These are phyloP conservation scores for Ceratocystis lukuohia DNA, from an alignment of 2,329 filamentous ascomycete species.

Conservation along the genomic window DNA sequence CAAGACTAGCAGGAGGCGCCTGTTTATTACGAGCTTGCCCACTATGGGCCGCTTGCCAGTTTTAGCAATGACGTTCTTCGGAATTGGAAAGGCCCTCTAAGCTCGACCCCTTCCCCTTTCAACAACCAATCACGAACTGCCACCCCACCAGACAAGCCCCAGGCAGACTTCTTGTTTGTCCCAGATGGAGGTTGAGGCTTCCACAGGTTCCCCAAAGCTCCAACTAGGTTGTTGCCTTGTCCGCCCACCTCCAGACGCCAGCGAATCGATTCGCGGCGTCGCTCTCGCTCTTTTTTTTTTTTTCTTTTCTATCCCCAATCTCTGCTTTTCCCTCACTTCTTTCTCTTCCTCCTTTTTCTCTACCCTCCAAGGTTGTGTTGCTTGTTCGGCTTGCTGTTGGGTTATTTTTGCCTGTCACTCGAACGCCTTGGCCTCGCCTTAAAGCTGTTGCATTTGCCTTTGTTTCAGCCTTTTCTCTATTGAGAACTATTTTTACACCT, in stretches of 20 bases:
- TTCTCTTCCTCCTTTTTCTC: not conserved
- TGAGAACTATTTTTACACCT: conserved; percentile 7
- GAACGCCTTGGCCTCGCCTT: not conserved
- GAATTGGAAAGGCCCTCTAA: too few species aligned
- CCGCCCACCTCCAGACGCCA: not conserved
- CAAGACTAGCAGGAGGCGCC: too few species aligned
- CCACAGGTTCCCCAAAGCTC: not conserved
- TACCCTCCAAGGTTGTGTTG: not conserved
- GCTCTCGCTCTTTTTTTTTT: not conserved
- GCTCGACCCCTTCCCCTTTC: not conserved
- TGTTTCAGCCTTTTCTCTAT: conserved; percentile 5
- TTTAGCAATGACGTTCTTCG: too few species aligned
- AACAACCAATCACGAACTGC: not conserved
- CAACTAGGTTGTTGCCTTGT: not conserved
- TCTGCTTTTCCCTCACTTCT: not conserved
- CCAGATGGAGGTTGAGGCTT: not conserved
- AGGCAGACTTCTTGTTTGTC: not conserved
- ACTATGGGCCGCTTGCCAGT: too few species aligned
- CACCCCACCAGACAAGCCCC: not conserved
- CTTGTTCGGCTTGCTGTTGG: not conserved
- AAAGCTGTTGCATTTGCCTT: not conserved
- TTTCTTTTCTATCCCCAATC: not conserved
- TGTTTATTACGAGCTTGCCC: too few species aligned
- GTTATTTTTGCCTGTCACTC: not conserved
- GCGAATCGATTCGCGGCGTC: not conserved